A percentile compares a stretch with the other conserved stretches of the same genome.
Evolutionary conservation across 352 stramenopile species (phyloP).

Genomic region (Pythium rishiriense): DNA sequence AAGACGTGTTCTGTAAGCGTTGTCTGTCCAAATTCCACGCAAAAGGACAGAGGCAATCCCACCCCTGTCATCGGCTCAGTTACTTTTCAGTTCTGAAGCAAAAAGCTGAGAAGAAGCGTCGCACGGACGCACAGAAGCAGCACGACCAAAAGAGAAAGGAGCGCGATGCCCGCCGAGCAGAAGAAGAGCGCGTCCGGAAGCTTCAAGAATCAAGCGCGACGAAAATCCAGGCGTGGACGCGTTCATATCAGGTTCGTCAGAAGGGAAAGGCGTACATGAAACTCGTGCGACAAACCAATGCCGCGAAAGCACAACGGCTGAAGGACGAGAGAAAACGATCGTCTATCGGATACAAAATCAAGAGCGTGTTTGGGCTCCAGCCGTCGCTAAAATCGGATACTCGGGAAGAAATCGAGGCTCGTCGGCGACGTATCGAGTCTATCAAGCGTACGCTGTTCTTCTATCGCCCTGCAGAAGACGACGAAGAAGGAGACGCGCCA

Average conservation of each 20-base stretch:
- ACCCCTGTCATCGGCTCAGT: conserved; percentile 55
- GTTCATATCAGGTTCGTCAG: conserved; percentile 24
- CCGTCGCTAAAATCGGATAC: conserved; percentile 56
- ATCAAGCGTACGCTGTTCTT: conserved; percentile 59
- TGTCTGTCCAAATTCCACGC: conserved; percentile 56
- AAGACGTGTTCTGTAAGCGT: conserved; percentile 70
- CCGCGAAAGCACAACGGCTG: conserved; percentile 30
- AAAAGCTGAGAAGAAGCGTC: conserved; percentile 42
- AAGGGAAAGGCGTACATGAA: conserved; percentile 36
- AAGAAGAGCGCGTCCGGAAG: conserved; percentile 22
- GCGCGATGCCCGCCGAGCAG: conserved; percentile 11
- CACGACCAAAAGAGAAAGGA: conserved; percentile 34
- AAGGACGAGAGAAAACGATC: conserved; percentile 30
- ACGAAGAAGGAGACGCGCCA: neutral
- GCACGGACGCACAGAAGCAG: conserved; percentile 34
- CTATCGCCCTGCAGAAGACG: conserved; percentile 25
- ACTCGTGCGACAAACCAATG: conserved; percentile 31
- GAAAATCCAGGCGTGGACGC: conserved; percentile 28
- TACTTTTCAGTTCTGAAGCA: conserved; percentile 69
- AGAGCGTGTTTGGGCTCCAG: conserved; percentile 27
- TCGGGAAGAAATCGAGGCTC: conserved; percentile 40
- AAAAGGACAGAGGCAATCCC: conserved; percentile 58
- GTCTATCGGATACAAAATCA: conserved; percentile 28
- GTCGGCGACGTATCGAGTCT: conserved; percentile 32
- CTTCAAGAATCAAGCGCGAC: conserved; percentile 20